phyloP scores from a whole-genome alignment of 352 stramenopile species.

The Vaucheria bursata region DNA sequence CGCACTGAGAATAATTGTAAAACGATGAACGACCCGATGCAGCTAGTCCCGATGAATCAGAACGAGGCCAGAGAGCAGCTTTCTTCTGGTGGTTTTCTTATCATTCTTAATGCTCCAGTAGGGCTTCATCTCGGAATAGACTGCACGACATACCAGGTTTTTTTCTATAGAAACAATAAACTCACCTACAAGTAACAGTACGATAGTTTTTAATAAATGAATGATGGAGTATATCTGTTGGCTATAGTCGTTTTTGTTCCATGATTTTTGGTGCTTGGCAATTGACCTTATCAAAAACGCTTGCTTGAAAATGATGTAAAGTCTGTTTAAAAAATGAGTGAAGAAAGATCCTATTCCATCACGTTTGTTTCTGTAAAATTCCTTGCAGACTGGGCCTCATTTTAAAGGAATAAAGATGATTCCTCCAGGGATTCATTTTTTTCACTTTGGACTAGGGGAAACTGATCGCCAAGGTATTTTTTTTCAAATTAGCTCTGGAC shows the following conservation, averaged over 20 bases:
- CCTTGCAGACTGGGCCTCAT: conserved; percentile 21
- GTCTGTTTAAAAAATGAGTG: neutral
- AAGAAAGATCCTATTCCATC: no score
- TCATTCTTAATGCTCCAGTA: conserved; percentile 24
- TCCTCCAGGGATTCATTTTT: conserved; percentile 21
- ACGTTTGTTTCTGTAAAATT: neutral
- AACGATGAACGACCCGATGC: no score
- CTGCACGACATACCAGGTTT: conserved; percentile 38
- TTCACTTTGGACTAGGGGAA: conserved; percentile 21
- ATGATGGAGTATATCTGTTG: neutral
- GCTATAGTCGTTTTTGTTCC: conserved; percentile 1
- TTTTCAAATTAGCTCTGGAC: neutral
- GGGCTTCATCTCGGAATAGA: conserved; percentile 44
- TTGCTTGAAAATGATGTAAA: neutral
- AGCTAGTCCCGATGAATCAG: conserved; percentile 40
- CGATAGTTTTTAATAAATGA: neutral
- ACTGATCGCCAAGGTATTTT: conserved; percentile 29
- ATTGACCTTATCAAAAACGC: neutral
- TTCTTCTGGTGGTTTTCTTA: conserved; percentile 36
- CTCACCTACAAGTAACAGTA: neutral
- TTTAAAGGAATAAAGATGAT: conserved; percentile 46
- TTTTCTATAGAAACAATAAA: neutral
- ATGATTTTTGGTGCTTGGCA: neutral
- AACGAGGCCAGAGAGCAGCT: conserved; percentile 29
- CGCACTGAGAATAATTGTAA: no score